These are phyloP conservation scores for Ploettnerulaceae sp. DNA, from an alignment of 2,329 filamentous ascomycete genomes.

Conservation along the genomic window DNA sequence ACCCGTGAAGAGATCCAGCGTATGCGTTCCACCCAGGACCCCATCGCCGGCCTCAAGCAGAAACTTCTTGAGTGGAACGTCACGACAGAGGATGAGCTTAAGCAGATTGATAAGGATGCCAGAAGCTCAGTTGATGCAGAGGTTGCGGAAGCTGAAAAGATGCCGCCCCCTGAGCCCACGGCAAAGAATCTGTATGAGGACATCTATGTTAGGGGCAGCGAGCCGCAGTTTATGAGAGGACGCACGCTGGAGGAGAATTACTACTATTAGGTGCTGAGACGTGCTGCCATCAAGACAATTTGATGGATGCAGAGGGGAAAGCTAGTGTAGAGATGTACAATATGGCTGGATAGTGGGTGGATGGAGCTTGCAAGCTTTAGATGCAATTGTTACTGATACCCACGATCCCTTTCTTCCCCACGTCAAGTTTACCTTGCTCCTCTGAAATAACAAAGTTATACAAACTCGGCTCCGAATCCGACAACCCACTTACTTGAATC, in stretches of 20 bases:
- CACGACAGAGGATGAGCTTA: constrained; percentile 89
- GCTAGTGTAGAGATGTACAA: background rate
- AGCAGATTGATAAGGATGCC: constrained; percentile 91
- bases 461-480: too few relatives aligned
- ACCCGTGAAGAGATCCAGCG: constrained; percentile 99
- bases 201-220: constrained; percentile 84
- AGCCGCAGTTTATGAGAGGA: constrained; percentile 84
- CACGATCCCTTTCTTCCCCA: background rate
- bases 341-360: constrained; percentile 5
- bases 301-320: too few relatives aligned
- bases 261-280: constrained; percentile 51
- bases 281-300: too few relatives aligned
- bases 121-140: constrained; percentile 81
- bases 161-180: constrained; percentile 73
- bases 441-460: too few relatives aligned
- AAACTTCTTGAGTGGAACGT: constrained; percentile 96
- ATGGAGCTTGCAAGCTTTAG: constrained; percentile 4
- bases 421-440: too few relatives aligned
- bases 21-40: constrained; percentile 98
- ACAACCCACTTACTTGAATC: too few relatives aligned
- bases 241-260: constrained; percentile 89
- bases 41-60: constrained; percentile 95
- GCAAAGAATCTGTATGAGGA: constrained; percentile 89
- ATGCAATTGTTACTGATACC: constrained; percentile 1
- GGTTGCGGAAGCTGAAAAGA: constrained; percentile 84